Base-by-base conservation (phyloP, 108 stramenopile genomes). In the Nannochloropsis gaditana region DNA sequence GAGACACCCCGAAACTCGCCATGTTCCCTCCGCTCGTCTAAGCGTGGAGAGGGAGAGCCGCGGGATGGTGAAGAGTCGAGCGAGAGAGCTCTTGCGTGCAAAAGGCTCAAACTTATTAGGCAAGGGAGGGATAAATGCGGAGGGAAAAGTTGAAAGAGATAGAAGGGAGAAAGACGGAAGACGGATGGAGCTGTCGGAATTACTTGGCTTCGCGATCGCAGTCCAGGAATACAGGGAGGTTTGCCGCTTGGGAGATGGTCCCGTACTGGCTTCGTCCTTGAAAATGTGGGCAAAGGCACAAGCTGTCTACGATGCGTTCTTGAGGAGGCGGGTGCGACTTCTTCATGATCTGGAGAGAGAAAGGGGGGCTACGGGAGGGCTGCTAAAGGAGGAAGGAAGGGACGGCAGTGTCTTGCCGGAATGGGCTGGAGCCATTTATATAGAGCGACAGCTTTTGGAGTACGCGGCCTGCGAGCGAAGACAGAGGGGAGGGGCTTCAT, bases 401-500 rank as follows among this genome's bases (percentile, higher is more conserved):
- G 31, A 31, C 31, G 31, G 31, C 31, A 31, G 31, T 31, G 31
- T 31, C 31, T 31, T 31, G 31, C 31, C 31, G 31, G 31, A 31
- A 31, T 31, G 31, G 31, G 31, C 31, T 31, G 31, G 31, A 31
- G 31, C 31, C 31, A 31, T 31, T 31, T 31, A 31, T 31, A 31
- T 73, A n/a, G 59, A 4, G 6, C 3, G 59, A n/a, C 19, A n/a
- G 59, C n/a, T 73, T 15, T 15, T n/a, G 59, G 59, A 73, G 59
- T n/a, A 73, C n/a, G 59, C 59, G 59, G 59, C 59, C 59, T 73
- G 59, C 59, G 59, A n/a, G 59, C 59, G 59, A 15, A n/a, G 59
- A 73, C 19, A 73, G 59, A 73, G 6, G 59, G 59, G 59, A 73
- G 59, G 59, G 59, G 6, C 31, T 31, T 31, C 31, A 31, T 31